Evolutionary conservation across 1,284 basidiomycete species (phyloP), one percentile per base, ranked within the genome.

Genomic region (Rhodotorula sp.): DNA sequence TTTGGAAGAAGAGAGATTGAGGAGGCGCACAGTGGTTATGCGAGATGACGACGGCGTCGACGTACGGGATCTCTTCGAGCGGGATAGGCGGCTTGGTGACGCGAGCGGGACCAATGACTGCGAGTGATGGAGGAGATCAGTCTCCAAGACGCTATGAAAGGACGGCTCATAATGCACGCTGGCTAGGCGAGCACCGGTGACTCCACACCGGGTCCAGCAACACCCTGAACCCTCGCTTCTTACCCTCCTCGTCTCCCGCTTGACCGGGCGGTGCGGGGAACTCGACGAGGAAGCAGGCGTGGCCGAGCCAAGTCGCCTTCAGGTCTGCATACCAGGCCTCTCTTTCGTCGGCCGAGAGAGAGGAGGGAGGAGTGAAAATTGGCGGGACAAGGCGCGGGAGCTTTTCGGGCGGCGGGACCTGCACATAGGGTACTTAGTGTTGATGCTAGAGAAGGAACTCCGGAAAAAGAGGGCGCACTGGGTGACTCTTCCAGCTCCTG

Each of bases 201-300:
- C 84, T 86, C 74, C 88, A 87, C 4, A 88, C 88, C 17, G 89
- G 89, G 76, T 90, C 89, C 72, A 89, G 88, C 20, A 90, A 79
- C n/a, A 90, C 82, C 27, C 87, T 82, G 81, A 20, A 19, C 76
- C 66, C 34, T 80, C 54, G 77, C 80, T 44, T 44, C 39, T 44
- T 44, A 17, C 52, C 63, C 71, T 56, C 52, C 22, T 13, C 54
- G 15, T 24, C 36, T 1, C 32, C 53, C 46, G 32, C 22, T 4
- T 11, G 27, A 29, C 32, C 22, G 10, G 53, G 27, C 20, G 22
- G 2, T 68, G 52, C n/a, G 44, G 87, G 89, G 49, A 89, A 81
- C 79, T 90, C 88, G 51, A 90, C 82, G 4, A 90, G 80, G 78
- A 87, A 89, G 72, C 86, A 88, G 0, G 89, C 89, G 78, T 90